Base-by-base conservation (phyloP, 345 rosid species). In the Aquilaria sinensis region DNA sequence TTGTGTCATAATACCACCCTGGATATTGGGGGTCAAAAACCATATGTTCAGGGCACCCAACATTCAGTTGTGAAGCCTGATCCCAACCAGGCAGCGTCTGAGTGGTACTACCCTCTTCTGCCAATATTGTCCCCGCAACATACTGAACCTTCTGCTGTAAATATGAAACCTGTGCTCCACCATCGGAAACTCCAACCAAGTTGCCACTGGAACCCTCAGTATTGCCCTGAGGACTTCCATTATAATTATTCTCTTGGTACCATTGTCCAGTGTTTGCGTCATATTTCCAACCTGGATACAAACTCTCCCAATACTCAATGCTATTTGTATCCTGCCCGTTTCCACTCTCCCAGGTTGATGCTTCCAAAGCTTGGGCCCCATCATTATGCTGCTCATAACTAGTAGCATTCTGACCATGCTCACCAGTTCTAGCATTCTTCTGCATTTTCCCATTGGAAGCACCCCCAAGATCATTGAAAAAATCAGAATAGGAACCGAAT, bases 261-360 rank as follows among this genome's bases (percentile, higher is more conserved):
- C 99, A 91, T 60, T 87, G 94, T 67, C 81, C 90, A 49, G 85
- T 83, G 62, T 50, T 84, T 45, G 71, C 71, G 68, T 95, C 96
- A 72, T 70, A 83, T 62, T 67, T 78, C 99, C 99, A 95, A 23
- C 99, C 99, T 4, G 99, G 96, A 77, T 89, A 91, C 62, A 76
- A 60, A 75, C 72, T 79, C 68, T 91, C 97, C 96, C 93, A 95
- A 54, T 80, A 73, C 67, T 83, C 89, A 69, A 71, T 77, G 54
- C 70, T 75, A 75, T 67, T 84, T 58, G 76, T 54, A 65, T 78
- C 83, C 72, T 81, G 86, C 59, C 67, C 85, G 67, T 73, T 78
- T 50, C 66, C 74, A 61, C 52, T 79, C 53, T 72, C 72, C 30
- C 65, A 71, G 34, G 62, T 50, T 12, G 61, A 55, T 10, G 62